Evolutionary conservation across 2,329 filamentous ascomycete genomes (phyloP), one percentile per base, ranked within the genome.

Genomic region (Lizonia empirigonia): DNA sequence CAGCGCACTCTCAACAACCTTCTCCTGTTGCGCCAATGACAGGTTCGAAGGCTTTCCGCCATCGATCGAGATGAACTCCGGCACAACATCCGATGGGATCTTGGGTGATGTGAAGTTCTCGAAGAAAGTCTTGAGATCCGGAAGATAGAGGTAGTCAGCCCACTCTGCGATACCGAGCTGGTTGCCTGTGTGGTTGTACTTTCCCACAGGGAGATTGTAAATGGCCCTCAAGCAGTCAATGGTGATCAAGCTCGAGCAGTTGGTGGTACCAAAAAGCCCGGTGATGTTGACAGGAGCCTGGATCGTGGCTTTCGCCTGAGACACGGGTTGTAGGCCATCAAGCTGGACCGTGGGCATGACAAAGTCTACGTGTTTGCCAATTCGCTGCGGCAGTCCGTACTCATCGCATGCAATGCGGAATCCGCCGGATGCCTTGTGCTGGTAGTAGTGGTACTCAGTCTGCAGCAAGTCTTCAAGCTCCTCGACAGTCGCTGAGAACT

Each of bases 51-150:
- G 79, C 74, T 8, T 60, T 5, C 55, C 52, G 58, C 63, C 51
- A 70, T 72, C 26, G 53, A 67, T 47, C 63, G 63, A 24, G 66
- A 59, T 26, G 58, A 73, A 23, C 60, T 72, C 19, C 56, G 65
- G 58, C 3, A 51, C 44, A 1, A 51, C 32, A 49, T 56, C 56
- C 1, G 53, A 49, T 2, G 55, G 47, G 8, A 63, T 60, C 18
- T 44, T 56, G 1, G 59, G 62, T 29, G 39, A 44, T 24, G 62
- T 67, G 57, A 72, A 74, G 54, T 71, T 54, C 22, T 51, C 24
- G 58, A 77, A 79, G 63, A 78, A 80, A 2, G 68, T 53, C 53
- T 79, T 61, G 10, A 80, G 62, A 53, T 79, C 77, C 48, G 76
- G 74, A 8, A 69, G 66, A 38, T 80, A 81, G 15, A 61, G 42